phyloP scores from a whole-genome alignment of 306 rosid species.

The Citrullus colocynthis region DNA sequence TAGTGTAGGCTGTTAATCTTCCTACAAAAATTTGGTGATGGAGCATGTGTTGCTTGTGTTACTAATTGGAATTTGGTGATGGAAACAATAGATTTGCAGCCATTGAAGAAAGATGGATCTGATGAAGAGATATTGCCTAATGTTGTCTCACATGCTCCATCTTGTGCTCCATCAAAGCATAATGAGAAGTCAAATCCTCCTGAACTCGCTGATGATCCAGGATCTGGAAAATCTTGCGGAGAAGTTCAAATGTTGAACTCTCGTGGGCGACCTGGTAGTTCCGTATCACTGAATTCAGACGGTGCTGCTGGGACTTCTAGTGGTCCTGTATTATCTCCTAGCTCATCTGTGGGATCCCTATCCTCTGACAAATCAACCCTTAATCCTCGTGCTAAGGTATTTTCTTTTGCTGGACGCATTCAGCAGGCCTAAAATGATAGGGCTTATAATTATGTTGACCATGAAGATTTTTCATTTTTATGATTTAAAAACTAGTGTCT shows the following conservation, averaged over 20 bases:
- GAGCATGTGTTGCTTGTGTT: conserved; percentile 5
- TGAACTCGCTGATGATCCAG: conserved; percentile 28
- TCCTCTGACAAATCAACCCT: conserved; percentile 65
- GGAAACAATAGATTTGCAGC: conserved; percentile 39
- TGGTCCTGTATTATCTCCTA: conserved; percentile 67
- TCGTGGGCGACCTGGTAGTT: conserved; percentile 51
- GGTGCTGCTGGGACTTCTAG: conserved; percentile 27
- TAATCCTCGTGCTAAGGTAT: conserved; percentile 92
- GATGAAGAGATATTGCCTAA: conserved; percentile 30
- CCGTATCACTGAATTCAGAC: conserved; percentile 48
- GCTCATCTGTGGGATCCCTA: conserved; percentile 75
- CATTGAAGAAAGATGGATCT: conserved; percentile 34
- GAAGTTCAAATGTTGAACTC: conserved; percentile 32
- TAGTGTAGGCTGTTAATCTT: not conserved
- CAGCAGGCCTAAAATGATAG: not conserved
- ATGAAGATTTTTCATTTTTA: not conserved
- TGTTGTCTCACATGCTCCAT: conserved; percentile 24
- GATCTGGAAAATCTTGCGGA: conserved; percentile 30
- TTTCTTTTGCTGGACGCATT: not conserved
- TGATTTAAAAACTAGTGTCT: not conserved
- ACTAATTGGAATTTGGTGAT: conserved; percentile 3
- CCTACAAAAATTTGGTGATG: not conserved
- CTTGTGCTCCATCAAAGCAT: conserved; percentile 26
- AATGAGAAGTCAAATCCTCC: conserved; percentile 31
- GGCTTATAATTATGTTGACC: not conserved